phyloP scores from a whole-genome alignment of 306 rosid species.

The Canavalia ensiformis region DNA sequence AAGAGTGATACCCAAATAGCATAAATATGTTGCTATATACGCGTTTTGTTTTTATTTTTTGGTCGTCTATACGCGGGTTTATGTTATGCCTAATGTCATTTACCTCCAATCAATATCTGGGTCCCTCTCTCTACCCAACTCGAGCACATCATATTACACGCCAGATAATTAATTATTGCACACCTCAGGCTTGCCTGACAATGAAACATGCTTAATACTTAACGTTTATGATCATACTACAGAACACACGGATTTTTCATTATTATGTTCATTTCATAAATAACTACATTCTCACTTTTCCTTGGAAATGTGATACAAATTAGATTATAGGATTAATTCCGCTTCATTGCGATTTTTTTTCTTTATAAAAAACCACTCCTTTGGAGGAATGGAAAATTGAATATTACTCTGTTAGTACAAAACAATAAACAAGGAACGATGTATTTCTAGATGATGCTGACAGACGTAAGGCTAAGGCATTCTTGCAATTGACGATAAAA shows the following conservation, averaged over 20 bases:
- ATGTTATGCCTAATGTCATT: not conserved
- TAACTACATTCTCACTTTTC: not conserved
- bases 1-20: not conserved
- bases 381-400: not conserved
- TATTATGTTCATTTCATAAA: not conserved
- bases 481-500: too few species aligned
- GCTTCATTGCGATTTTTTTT: not conserved
- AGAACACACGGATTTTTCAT: not conserved
- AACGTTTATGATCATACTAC: not conserved
- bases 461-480: too few species aligned
- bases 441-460: too few species aligned
- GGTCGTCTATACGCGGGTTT: not conserved
- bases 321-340: not conserved
- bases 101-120: not conserved
- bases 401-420: too few species aligned
- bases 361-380: not conserved
- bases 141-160: not conserved
- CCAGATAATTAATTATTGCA: not conserved
- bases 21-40: not conserved
- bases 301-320: not conserved
- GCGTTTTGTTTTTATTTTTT: too few species aligned
- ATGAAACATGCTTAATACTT: not conserved
- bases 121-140: not conserved
- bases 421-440: too few species aligned
- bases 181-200: not conserved